These are phyloP conservation scores for Claviceps arundinis DNA, from an alignment of 2,329 filamentous ascomycete genomes.

Conservation along the genomic window DNA sequence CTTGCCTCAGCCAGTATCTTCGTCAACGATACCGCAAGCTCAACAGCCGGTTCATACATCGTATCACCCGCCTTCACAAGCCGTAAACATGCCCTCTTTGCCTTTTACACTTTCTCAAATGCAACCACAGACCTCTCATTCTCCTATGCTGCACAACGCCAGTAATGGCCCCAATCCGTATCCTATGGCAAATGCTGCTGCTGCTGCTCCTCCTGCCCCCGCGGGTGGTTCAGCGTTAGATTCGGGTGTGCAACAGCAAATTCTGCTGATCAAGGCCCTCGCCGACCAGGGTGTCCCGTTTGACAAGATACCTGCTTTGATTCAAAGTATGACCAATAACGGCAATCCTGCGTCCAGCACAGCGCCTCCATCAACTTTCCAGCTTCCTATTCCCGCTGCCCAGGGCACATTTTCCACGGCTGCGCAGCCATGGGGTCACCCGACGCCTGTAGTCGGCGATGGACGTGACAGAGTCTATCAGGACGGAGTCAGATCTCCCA, in stretches of 20 bases:
- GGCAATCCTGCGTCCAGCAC: constrained; percentile 20
- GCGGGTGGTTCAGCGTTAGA: constrained; percentile 28
- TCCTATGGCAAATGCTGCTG: constrained; percentile 19
- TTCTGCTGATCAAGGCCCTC: constrained; percentile 62
- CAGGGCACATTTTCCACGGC: constrained; percentile 28
- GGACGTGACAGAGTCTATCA: constrained; percentile 44
- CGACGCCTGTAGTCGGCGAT: constrained; percentile 23
- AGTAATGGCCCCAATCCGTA: constrained; percentile 14
- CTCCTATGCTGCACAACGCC: constrained; percentile 14
- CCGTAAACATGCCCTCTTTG: constrained; percentile 45
- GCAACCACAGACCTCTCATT: constrained; percentile 21
- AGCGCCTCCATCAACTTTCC: constrained; percentile 20
- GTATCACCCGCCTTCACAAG: constrained; percentile 34
- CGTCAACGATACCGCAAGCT: constrained; percentile 15
- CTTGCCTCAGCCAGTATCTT: constrained; percentile 18
- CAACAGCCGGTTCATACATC: constrained; percentile 17
- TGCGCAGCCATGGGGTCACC: constrained; percentile 19
- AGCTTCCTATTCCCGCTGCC: constrained; percentile 26
- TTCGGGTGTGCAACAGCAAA: constrained; percentile 52
- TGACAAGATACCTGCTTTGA: constrained; percentile 56
- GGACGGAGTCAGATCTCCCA: constrained; percentile 48
- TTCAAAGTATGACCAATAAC: constrained; percentile 38
- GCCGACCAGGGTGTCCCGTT: constrained; percentile 62
- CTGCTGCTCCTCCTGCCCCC: constrained; percentile 21
- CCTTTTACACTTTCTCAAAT: constrained; percentile 25